Conservation (phyloP, 305 asterid species). For the Fraxinus floribunda region DNA sequence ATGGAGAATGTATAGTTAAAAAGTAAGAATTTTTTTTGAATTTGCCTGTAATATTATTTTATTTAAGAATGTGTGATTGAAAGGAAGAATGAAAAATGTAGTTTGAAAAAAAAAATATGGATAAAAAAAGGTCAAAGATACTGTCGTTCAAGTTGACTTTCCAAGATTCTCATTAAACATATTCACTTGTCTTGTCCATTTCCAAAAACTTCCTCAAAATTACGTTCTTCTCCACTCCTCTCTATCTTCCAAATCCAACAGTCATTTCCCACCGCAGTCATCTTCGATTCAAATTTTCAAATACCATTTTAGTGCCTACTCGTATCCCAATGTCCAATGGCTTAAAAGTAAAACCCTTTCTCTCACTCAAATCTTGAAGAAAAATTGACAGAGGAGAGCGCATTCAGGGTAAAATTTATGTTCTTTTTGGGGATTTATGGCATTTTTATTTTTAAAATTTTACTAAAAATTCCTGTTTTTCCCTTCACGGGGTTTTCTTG, state of each 20-base stretch:
- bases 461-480: neutral
- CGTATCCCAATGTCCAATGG: conserved; percentile 43
- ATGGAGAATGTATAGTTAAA: neutral
- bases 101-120: no score
- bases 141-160: conserved; percentile 37
- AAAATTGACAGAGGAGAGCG: neutral
- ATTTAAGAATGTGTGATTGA: no score
- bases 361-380: neutral
- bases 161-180: conserved; percentile 31
- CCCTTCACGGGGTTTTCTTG: neutral
- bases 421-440: neutral
- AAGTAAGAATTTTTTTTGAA: no score
- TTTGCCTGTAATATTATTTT: no score
- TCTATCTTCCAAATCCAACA: conserved; percentile 30
- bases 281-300: conserved; percentile 67
- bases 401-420: conserved; percentile 4
- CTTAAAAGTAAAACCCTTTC: conserved; percentile 21
- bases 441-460: neutral
- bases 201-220: conserved; percentile 4
- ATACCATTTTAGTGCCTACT: conserved; percentile 26
- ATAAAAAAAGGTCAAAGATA: neutral
- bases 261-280: neutral
- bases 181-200: conserved; percentile 47
- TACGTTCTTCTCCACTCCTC: neutral
- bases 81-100: no score